phyloP scores from a whole-genome alignment of 306 rosid genomes.

The Medicago lupulina region DNA sequence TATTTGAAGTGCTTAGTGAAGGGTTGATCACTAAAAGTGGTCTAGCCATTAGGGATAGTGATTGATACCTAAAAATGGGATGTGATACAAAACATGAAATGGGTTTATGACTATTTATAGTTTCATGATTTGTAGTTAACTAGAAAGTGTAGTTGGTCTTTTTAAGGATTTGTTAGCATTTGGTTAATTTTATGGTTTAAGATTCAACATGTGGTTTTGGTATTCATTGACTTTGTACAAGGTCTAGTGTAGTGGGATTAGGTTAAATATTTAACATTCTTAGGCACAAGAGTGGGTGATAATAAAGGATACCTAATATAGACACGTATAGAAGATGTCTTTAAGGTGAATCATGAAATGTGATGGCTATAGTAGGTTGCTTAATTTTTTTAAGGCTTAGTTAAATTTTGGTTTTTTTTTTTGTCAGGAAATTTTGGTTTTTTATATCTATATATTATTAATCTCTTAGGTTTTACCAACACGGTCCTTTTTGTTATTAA shows the following conservation, averaged over 20 bases:
- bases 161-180: conserved; percentile 57
- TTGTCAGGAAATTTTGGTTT: no score
- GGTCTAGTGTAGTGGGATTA: neutral
- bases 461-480: no score
- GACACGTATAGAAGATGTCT: no score
- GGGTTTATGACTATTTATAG: conserved; percentile 33
- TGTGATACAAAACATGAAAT: conserved; percentile 25
- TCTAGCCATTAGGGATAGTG: conserved; percentile 62
- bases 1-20: conserved; percentile 48
- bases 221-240: conserved; percentile 42
- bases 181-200: conserved; percentile 12
- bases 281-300: conserved; percentile 8
- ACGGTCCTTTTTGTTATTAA: no score
- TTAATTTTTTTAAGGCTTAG: no score
- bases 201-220: conserved; percentile 53
- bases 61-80: conserved; percentile 27
- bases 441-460: no score
- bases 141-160: conserved; percentile 54
- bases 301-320: neutral
- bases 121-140: conserved; percentile 17
- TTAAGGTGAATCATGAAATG: no score
- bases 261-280: conserved; percentile 21
- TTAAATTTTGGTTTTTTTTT: no score
- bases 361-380: no score
- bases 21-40: conserved; percentile 45